These are phyloP conservation scores for Trichopus zeylanicus DNA, from an alignment of 116 monocot species.

Conservation along the genomic window DNA sequence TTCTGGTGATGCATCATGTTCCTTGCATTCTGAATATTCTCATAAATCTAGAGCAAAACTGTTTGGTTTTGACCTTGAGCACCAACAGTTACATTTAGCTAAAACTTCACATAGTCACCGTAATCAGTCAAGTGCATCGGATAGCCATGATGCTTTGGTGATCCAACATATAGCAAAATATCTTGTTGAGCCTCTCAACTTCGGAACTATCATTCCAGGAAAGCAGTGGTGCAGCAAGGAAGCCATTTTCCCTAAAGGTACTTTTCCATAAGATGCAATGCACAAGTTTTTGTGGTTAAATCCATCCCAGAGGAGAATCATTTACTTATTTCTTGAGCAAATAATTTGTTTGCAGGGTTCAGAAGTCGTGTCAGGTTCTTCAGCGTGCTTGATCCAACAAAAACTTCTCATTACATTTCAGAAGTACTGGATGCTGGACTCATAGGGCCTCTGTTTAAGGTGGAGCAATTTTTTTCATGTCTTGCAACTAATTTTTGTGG, in stretches of 20 bases:
- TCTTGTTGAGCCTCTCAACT: conserved; percentile 38
- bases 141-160: conserved; percentile 4
- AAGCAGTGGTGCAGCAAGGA: conserved; percentile 61
- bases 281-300: neutral
- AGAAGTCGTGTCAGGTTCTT: conserved; percentile 57
- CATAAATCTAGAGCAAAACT: conserved; percentile 26
- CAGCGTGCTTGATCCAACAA: conserved; percentile 55
- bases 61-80: conserved; percentile 48
- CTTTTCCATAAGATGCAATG: neutral
- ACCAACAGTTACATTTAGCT: conserved; percentile 4
- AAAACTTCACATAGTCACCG: conserved; percentile 11
- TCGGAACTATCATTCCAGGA: conserved; percentile 45
- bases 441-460: conserved; percentile 79
- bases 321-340: neutral
- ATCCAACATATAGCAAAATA: conserved; percentile 2
- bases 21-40: conserved; percentile 12
- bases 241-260: conserved; percentile 89
- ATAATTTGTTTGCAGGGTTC: conserved; percentile 49
- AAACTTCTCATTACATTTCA: conserved; percentile 60
- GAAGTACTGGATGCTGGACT: conserved; percentile 81
- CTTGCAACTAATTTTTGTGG: neutral
- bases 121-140: conserved; percentile 4
- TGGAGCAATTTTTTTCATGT: conserved; percentile 4
- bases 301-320: neutral
- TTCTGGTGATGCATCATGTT: conserved; percentile 23